phyloP scores from a whole-genome alignment of 257 asterid genomes.

The Parsonsia alboflavescens region DNA sequence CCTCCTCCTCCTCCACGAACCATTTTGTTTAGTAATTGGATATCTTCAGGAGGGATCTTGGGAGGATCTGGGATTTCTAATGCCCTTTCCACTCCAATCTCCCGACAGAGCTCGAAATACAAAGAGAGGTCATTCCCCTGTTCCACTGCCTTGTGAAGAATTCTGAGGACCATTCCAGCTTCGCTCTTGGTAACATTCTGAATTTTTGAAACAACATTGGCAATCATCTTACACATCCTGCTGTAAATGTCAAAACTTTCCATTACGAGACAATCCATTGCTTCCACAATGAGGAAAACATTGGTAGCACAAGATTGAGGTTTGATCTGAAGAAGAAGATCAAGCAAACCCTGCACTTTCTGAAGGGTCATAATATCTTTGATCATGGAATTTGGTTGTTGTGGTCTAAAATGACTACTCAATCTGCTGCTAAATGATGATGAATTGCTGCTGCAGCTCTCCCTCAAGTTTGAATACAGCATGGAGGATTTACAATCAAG shows the following conservation, averaged over 20 bases:
- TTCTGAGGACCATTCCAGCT: conserved; percentile 45
- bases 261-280: conserved; percentile 59
- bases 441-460: conserved; percentile 12
- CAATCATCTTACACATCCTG: conserved; percentile 59
- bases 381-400: conserved; percentile 20
- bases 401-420: not conserved
- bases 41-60: conserved; percentile 51
- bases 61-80: conserved; percentile 43
- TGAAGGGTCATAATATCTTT: conserved; percentile 46
- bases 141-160: conserved; percentile 44
- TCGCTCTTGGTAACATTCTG: conserved; percentile 44
- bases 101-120: conserved; percentile 55
- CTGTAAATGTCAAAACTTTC: conserved; percentile 66
- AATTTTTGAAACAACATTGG: conserved; percentile 44
- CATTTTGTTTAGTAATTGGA: conserved; percentile 58
- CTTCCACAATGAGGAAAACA: conserved; percentile 51
- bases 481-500: conserved; percentile 66
- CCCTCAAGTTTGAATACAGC: conserved; percentile 31
- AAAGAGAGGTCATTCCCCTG: conserved; percentile 56
- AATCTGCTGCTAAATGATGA: not conserved
- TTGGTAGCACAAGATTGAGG: conserved; percentile 40
- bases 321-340: conserved; percentile 49
- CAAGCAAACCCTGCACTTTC: conserved; percentile 51
- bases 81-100: conserved; percentile 60
- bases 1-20: conserved; percentile 27